Conservation (phyloP, 73 alveolate species). For the Urostyla sp. region DNA sequence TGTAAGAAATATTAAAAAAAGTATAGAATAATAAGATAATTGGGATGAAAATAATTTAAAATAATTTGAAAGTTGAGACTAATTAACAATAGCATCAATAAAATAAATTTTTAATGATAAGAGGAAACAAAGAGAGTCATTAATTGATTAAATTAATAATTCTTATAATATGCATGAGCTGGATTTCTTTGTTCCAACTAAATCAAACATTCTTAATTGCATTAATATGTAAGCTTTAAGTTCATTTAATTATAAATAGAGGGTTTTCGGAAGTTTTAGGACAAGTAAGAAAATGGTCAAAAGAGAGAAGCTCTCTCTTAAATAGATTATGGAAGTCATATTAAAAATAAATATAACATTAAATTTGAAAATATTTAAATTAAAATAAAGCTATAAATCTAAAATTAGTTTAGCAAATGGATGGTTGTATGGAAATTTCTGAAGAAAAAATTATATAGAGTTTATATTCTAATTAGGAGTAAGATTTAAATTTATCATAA, state of each 20-base stretch:
- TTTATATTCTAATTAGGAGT: not conserved
- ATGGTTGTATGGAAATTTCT: not conserved
- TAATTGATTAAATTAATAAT: not conserved
- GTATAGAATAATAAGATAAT: too few relatives aligned
- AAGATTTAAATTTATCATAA: too few relatives aligned
- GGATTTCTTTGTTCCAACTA: not conserved
- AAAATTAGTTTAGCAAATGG: not conserved
- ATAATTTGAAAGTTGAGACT: too few relatives aligned
- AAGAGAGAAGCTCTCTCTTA: constrained; percentile 12
- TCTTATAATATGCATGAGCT: not conserved
- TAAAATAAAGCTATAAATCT: not conserved
- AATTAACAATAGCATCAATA: too few relatives aligned
- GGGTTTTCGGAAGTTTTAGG: constrained; percentile 18
- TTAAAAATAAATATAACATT: not conserved
- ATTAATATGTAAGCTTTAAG: not conserved
- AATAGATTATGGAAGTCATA: constrained; percentile 2
- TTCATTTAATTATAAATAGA: not conserved
- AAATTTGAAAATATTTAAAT: not conserved
- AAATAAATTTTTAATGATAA: too few relatives aligned
- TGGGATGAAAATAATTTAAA: too few relatives aligned
- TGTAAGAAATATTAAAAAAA: too few relatives aligned
- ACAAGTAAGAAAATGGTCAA: constrained; percentile 15
- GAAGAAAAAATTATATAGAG: not conserved
- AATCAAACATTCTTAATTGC: constrained; percentile 1
- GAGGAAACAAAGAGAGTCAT: not conserved